Percentiles rank a stretch among this genome's conserved stretches.
Conservation (phyloP, 2,329 filamentous ascomycete species). For the Epichloe typhina region DNA sequence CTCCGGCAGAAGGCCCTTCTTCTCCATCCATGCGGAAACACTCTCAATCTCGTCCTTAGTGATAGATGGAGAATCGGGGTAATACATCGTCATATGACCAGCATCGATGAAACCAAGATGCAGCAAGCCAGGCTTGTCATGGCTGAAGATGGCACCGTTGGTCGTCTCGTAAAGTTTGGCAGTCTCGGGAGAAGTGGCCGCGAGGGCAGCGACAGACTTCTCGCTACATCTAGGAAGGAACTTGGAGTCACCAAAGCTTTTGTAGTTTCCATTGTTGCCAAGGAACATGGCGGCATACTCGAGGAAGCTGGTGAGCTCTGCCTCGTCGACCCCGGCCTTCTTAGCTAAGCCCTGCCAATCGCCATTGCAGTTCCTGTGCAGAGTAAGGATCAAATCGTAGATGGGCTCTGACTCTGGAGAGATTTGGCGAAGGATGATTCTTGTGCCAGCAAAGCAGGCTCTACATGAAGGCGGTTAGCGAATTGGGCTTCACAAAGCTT, state of each 20-base stretch:
- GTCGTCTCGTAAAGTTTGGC: conserved; percentile 53
- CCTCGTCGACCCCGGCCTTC: conserved; percentile 49
- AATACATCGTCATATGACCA: conserved; percentile 72
- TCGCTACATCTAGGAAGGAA: conserved; percentile 62
- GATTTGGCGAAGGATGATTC: conserved; percentile 68
- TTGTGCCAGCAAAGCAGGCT: conserved; percentile 62
- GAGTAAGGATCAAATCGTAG: conserved; percentile 65
- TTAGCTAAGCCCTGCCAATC: conserved; percentile 57
- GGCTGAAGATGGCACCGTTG: conserved; percentile 59
- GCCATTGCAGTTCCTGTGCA: conserved; percentile 53
- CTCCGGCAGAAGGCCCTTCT: conserved; percentile 58
- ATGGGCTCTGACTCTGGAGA: conserved; percentile 72
- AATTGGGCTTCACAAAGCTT: background rate
- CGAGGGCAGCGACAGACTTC: conserved; percentile 50
- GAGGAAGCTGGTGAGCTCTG: conserved; percentile 55
- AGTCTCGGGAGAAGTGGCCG: conserved; percentile 45
- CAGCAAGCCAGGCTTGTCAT: conserved; percentile 49
- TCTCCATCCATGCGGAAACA: conserved; percentile 59
- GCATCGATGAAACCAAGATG: conserved; percentile 64
- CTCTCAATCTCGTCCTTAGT: conserved; percentile 62
- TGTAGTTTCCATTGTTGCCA: conserved; percentile 74
- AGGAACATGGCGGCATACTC: conserved; percentile 70
- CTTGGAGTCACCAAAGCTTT: conserved; percentile 75
- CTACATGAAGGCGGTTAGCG: conserved; percentile 25
- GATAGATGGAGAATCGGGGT: conserved; percentile 62